Conservation (phyloP, 2,329 filamentous ascomycete species). For the Achaetomium macrosporum region DNA sequence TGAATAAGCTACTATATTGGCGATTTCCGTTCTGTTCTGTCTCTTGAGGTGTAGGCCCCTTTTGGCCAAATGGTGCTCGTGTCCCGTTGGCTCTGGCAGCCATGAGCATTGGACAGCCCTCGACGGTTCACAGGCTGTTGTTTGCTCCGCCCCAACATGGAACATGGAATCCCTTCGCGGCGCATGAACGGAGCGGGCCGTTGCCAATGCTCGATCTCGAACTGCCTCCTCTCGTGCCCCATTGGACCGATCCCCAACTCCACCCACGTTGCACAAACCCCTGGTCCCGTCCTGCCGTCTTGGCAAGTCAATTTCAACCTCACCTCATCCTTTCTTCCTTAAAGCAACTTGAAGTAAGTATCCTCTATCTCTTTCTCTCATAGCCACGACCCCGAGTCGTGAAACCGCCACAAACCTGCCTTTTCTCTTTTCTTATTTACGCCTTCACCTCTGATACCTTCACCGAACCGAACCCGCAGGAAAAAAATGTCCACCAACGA, state of each 20-base stretch:
- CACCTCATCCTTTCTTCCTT: not conserved
- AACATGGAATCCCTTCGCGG: not conserved
- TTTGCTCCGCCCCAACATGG: not conserved
- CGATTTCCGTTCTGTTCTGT: too few species aligned
- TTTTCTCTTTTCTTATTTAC: not conserved
- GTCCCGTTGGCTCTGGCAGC: not conserved
- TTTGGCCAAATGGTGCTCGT: not conserved
- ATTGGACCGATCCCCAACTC: not conserved
- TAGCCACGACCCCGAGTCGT: not conserved
- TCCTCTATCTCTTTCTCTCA: not conserved
- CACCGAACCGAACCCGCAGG: not conserved
- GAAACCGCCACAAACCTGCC: not conserved
- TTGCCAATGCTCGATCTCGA: not conserved
- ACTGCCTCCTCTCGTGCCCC: not conserved
- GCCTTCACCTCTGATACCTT: not conserved
- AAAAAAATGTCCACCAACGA: constrained; percentile 3
- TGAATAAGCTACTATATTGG: too few species aligned
- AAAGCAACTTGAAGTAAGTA: too few species aligned
- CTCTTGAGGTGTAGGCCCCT: too few species aligned
- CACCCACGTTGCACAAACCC: not conserved
- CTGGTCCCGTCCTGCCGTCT: not conserved
- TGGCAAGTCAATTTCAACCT: constrained; percentile 7
- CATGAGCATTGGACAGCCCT: not conserved
- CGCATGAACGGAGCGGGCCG: not conserved
- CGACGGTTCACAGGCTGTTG: not conserved